Percentiles rank a stretch among this genome's conserved stretches.
These are phyloP conservation scores for Colletotrichum incanum DNA, from an alignment of 2,329 filamentous ascomycete species.

Conservation along the genomic window DNA sequence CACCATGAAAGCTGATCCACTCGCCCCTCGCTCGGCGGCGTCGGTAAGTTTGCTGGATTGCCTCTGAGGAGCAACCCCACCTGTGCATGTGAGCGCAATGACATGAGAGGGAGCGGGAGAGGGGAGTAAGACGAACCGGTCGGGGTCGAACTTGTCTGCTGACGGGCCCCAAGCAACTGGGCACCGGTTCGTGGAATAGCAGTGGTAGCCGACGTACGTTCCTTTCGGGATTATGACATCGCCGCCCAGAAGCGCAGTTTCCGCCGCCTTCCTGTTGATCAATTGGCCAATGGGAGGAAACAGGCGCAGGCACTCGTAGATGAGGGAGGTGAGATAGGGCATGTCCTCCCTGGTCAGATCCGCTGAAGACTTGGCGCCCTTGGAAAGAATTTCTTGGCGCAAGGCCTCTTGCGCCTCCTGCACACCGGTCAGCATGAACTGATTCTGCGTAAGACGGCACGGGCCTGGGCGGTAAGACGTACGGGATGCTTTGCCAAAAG, in stretches of 20 bases:
- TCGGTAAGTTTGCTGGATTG: conserved; percentile 54
- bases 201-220: conserved; percentile 59
- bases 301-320: conserved; percentile 64
- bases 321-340: conserved; percentile 59
- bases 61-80: conserved; percentile 55
- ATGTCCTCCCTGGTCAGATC: conserved; percentile 51
- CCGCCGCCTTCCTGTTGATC: conserved; percentile 59
- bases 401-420: conserved; percentile 51
- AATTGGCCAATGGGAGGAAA: conserved; percentile 66
- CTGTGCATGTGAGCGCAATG: conserved; percentile 5
- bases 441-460: not conserved
- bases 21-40: conserved; percentile 54
- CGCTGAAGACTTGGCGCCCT: conserved; percentile 30
- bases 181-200: conserved; percentile 57
- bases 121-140: conserved; percentile 44
- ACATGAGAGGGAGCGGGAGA: not conserved
- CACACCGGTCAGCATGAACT: conserved; percentile 18
- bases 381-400: conserved; percentile 50
- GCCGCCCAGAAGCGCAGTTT: conserved; percentile 46
- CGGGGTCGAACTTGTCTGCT: conserved; percentile 56
- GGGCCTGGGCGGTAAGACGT: conserved; percentile 27
- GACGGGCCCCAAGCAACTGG: conserved; percentile 50
- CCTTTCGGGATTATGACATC: conserved; percentile 53
- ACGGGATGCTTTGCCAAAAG: conserved; percentile 53
- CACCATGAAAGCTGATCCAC: conserved; percentile 61